phyloP scores from a whole-genome alignment of 1,284 basidiomycete genomes.

The Heterobasidion parviporum region DNA sequence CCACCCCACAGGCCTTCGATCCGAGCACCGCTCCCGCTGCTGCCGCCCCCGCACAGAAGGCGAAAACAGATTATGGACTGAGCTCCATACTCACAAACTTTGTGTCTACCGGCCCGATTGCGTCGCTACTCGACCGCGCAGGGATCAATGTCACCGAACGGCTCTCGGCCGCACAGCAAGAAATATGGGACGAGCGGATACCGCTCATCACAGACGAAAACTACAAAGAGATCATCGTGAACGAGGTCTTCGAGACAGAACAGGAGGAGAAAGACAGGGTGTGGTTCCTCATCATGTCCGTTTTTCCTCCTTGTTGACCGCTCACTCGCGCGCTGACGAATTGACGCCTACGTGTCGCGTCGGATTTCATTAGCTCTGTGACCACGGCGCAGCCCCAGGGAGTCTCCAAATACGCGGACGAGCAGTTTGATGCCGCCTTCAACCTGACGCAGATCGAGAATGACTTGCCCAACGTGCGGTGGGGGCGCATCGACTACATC shows the following conservation, averaged over 20 bases:
- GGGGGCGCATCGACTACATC: constrained; percentile 75
- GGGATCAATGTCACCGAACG: constrained; percentile 66
- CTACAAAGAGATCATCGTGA: constrained; percentile 56
- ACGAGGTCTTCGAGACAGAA: constrained; percentile 52
- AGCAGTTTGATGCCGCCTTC: constrained; percentile 61
- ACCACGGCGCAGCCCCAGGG: constrained; percentile 50
- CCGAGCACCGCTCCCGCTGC: constrained; percentile 10
- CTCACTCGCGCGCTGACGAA: background rate
- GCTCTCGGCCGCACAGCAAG: constrained; percentile 31
- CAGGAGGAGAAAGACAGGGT: constrained; percentile 51
- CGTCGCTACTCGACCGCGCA: constrained; percentile 39
- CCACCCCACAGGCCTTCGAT: constrained; percentile 15
- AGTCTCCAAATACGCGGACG: constrained; percentile 60
- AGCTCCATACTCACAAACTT: constrained; percentile 33
- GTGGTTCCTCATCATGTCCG: constrained; percentile 70
- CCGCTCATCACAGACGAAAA: constrained; percentile 71
- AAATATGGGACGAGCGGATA: constrained; percentile 61
- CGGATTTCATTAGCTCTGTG: constrained; percentile 38
- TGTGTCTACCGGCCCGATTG: constrained; percentile 42
- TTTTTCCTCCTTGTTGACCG: constrained; percentile 4
- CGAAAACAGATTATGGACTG: constrained; percentile 5
- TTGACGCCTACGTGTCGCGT: background rate
- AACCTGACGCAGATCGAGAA: constrained; percentile 50
- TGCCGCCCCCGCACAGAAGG: constrained; percentile 8
- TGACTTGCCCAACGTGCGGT: constrained; percentile 63